Evolutionary conservation across 2,329 filamentous ascomycete species (phyloP).

Genomic region (Xylaria hypoxylon): DNA sequence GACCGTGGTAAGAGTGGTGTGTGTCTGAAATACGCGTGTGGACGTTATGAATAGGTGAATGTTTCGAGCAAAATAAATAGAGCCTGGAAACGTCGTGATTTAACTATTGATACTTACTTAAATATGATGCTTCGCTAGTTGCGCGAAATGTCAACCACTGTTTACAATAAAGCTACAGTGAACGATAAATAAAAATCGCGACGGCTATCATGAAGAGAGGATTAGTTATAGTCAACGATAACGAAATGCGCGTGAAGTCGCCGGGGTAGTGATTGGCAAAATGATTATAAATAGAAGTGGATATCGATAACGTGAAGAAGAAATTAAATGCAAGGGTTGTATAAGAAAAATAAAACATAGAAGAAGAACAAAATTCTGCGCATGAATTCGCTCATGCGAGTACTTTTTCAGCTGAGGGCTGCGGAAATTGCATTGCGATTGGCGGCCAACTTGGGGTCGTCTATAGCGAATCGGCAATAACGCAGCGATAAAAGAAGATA

Average conservation of each 20-base stretch:
- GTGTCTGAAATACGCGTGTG: slow-evolving; percentile 28
- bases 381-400: slow-evolving; percentile 53
- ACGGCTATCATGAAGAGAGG: slow-evolving; percentile 26
- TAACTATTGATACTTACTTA: slow-evolving; percentile 25
- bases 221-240: slow-evolving; percentile 31
- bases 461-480: slow-evolving; percentile 18
- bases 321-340: slow-evolving; percentile 37
- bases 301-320: slow-evolving; percentile 45
- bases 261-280: slow-evolving; percentile 36
- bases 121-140: slow-evolving; percentile 1
- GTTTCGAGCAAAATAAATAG: slow-evolving; percentile 1
- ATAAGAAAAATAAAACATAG: slow-evolving; percentile 12
- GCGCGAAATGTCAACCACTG: slow-evolving; percentile 15
- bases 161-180: slow-evolving; percentile 20
- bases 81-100: background rate
- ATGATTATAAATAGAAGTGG: slow-evolving; percentile 50
- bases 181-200: slow-evolving; percentile 3
- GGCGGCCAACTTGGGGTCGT: slow-evolving; percentile 24
- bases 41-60: slow-evolving; percentile 13
- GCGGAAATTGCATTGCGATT: slow-evolving; percentile 55
- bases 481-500: slow-evolving; percentile 2
- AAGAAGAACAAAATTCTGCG: slow-evolving; percentile 38
- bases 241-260: slow-evolving; percentile 27
- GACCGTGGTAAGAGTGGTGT: slow-evolving; percentile 31
- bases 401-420: slow-evolving; percentile 52